Conservation (phyloP, 2,329 filamentous ascomycete genomes). For the Fonsecaea multimorphosa region DNA sequence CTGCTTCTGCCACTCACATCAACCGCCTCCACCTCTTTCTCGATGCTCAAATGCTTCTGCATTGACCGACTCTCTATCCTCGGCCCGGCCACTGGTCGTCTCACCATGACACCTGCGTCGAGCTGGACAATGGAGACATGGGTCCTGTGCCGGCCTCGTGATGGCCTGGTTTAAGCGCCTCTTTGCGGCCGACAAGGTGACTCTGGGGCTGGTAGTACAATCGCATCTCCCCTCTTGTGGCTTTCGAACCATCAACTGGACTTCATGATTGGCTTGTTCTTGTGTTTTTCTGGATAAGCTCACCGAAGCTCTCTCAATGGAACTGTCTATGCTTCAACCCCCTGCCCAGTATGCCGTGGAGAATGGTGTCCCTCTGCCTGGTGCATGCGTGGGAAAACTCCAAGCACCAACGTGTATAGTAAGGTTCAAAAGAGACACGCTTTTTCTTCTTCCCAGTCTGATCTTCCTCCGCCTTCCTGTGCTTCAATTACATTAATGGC, state of each 20-base stretch:
- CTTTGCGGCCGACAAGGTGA: background rate
- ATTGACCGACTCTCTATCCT: background rate
- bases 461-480: conserved; percentile 4
- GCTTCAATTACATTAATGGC: conserved; percentile 23
- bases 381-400: background rate
- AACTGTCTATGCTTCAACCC: conserved; percentile 25
- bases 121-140: background rate
- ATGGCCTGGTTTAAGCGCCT: conserved; percentile 34
- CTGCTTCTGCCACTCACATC: background rate
- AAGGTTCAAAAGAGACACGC: background rate
- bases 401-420: background rate
- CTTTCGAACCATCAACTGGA: background rate
- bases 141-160: conserved; percentile 26
- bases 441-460: conserved; percentile 4
- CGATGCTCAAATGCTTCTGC: background rate
- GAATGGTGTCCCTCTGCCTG: conserved; percentile 1
- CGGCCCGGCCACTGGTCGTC: conserved; percentile 10
- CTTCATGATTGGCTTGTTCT: conserved; percentile 20
- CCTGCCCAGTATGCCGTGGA: background rate
- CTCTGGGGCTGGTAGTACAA: conserved; percentile 2
- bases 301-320: conserved; percentile 17
- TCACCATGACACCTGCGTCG: conserved; percentile 21
- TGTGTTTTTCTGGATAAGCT: conserved; percentile 9
- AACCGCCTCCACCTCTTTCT: background rate
- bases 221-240: conserved; percentile 11